Percentiles rank a stretch among this genome's conserved stretches.
Evolutionary conservation across 2,329 filamentous ascomycete genomes (phyloP).

Genomic region (Escovopsis sp.): DNA sequence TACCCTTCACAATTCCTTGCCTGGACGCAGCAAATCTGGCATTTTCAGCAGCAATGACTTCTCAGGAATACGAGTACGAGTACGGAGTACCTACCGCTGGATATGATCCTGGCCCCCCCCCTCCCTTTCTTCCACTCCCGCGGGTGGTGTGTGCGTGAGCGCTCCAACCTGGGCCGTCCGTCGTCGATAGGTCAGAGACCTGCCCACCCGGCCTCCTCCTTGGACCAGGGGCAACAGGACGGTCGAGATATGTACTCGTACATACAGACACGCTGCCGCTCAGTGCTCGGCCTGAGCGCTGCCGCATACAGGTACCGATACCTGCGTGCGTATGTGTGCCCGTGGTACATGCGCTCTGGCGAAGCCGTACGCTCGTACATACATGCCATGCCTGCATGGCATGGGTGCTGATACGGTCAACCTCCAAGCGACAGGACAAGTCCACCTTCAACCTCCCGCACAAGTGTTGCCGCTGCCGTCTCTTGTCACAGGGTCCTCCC

Average conservation of each 20-base stretch:
- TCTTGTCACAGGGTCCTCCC: conserved; percentile 1
- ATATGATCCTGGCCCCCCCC: conserved; percentile 3
- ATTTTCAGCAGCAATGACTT: conserved; percentile 6
- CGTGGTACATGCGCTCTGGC: conserved; percentile 1
- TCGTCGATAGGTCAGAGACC: conserved; percentile 2
- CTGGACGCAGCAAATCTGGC: conserved; percentile 8
- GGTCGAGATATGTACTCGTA: not conserved
- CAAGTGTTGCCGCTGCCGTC: conserved; percentile 1
- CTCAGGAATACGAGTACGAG: not conserved
- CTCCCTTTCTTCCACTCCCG: not conserved
- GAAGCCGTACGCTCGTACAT: not conserved
- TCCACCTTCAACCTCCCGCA: not conserved
- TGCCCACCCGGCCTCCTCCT: not conserved
- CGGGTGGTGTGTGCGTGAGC: conserved; percentile 7
- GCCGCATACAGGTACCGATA: not conserved
- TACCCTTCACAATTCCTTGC: conserved; percentile 1
- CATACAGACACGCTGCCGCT: not conserved
- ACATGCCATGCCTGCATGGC: not conserved
- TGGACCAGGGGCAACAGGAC: no score
- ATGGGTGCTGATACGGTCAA: conserved; percentile 4
- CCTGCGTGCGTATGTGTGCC: not conserved
- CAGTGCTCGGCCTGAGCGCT: not conserved
- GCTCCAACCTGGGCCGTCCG: conserved; percentile 4
- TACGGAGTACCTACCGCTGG: no score
- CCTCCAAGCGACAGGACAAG: no score